Evolutionary conservation across 1,139 yeast species (phyloP), one percentile per base, ranked within the genome.

Genomic region (Protomyces pachydermus): DNA sequence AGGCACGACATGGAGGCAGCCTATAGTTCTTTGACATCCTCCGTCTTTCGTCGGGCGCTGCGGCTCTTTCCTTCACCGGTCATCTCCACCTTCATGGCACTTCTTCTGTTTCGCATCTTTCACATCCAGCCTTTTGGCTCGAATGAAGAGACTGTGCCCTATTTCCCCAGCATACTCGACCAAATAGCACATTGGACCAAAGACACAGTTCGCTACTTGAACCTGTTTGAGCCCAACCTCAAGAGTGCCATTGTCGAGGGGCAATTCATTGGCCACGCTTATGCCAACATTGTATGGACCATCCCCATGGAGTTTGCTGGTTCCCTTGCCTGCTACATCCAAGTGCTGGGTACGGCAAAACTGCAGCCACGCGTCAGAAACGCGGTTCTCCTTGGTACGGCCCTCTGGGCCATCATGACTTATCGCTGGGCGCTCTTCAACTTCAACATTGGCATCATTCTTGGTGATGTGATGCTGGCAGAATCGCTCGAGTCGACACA

Each of bases 231-330:
- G 18, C 56, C 62, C 12, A 38, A 32, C 18, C 48, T 42, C 25
- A 42, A 42, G 12, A 42, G 23, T 16, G 32, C 28, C 10, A 16
- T 42, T 16, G 25, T 16, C 25, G 56, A 58, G n/a, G 23, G 42
- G 12, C 37, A 50, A 50, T 58, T 58, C 52, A 16, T 32, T 28
- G 39, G 35, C 16, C 61, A 56, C 20, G 34, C 62, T 28, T 58
- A 58, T 38, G 56, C 42, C 28, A 51, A 51, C 35, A 55, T 55
- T 5, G 28, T 58, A 2, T 58, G 62, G 62, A 58, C 62, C 32
- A 58, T 58, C 20, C 62, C 62, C n/a, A 45, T 52, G 39, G 62
- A 58, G 54, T 58, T 39, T 52, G 45, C 25, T n/a, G 61, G 61
- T 3, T 28, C 45, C 8, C 34, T 56, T 39, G 61, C 61, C 12